A percentile compares a stretch with the other conserved stretches of the same genome.
Evolutionary conservation across 805 yeast genomes (phyloP).

Genomic region (Nakazawaea molendinolei): DNA sequence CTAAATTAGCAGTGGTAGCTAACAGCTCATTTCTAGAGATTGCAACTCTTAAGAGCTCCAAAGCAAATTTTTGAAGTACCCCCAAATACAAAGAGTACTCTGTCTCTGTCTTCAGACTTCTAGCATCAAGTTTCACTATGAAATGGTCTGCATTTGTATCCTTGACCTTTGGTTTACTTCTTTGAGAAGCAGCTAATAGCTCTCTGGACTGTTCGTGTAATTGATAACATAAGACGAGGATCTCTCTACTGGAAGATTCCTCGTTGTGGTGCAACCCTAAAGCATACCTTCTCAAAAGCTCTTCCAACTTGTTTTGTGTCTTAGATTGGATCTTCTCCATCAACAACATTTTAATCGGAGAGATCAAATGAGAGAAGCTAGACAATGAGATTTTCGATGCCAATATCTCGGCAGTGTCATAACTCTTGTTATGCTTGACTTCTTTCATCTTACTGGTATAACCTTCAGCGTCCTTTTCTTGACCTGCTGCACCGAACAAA

Average conservation of each 20-base stretch:
- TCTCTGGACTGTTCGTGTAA: slow-evolving; percentile 49
- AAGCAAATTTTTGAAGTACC: slow-evolving; percentile 66
- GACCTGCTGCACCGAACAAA: slow-evolving; percentile 84
- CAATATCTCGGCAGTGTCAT: slow-evolving; percentile 76
- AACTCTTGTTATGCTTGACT: slow-evolving; percentile 83
- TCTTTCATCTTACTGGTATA: slow-evolving; percentile 83
- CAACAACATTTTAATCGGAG: slow-evolving; percentile 62
- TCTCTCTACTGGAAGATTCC: slow-evolving; percentile 48
- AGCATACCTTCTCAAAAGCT: slow-evolving; percentile 67
- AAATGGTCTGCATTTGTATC: slow-evolving; percentile 52
- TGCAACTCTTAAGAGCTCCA: slow-evolving; percentile 70
- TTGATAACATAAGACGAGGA: slow-evolving; percentile 68
- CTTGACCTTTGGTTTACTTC: slow-evolving; percentile 14
- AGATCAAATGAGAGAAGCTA: slow-evolving; percentile 48
- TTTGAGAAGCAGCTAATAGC: slow-evolving; percentile 16
- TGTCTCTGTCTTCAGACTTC: slow-evolving; percentile 43
- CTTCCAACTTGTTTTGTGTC: slow-evolving; percentile 71
- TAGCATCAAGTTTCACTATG: slow-evolving; percentile 64
- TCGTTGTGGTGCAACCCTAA: slow-evolving; percentile 73
- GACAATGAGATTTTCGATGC: slow-evolving; percentile 56
- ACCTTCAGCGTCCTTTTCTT: slow-evolving; percentile 92
- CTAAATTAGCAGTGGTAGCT: slow-evolving; percentile 51
- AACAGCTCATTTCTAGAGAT: slow-evolving; percentile 57
- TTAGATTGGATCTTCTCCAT: slow-evolving; percentile 59
- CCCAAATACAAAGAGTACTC: slow-evolving; percentile 51